These are phyloP conservation scores for Apiospora aurea DNA, from an alignment of 2,329 filamentous ascomycete genomes.

Conservation along the genomic window DNA sequence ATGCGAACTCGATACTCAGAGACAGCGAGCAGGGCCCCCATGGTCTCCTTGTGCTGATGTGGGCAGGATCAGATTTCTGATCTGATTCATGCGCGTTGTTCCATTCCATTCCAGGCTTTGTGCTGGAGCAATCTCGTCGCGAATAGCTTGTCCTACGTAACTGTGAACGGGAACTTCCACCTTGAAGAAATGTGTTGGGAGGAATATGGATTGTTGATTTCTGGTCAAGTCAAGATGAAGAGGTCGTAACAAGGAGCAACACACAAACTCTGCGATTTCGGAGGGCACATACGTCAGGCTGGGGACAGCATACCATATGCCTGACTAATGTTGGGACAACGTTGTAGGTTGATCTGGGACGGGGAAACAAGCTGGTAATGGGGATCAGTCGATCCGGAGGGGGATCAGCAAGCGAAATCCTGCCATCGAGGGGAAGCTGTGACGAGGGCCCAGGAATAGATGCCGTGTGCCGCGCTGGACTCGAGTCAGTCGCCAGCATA, in stretches of 20 bases:
- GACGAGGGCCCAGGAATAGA: neutral
- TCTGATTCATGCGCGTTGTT: neutral
- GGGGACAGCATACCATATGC: neutral
- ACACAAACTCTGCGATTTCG: neutral
- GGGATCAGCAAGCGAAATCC: neutral
- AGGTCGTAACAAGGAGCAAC: neutral
- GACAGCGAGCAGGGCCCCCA: neutral
- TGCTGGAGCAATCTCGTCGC: neutral
- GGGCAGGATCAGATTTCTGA: neutral
- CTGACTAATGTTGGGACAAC: neutral
- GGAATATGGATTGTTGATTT: neutral
- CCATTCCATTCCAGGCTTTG: neutral
- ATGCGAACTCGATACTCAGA: neutral
- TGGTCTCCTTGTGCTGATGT: neutral
- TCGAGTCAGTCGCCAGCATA: conserved; percentile 13
- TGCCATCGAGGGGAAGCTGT: conserved; percentile 1
- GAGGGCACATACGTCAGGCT: conserved; percentile 2
- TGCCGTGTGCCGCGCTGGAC: neutral
- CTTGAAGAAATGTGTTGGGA: neutral
- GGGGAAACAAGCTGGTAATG: conserved; percentile 7
- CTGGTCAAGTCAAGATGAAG: neutral
- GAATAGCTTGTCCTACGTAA: neutral
- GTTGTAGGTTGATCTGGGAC: neutral
- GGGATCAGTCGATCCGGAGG: neutral
- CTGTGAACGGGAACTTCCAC: neutral